Percentiles rank a stretch among this genome's conserved stretches.
Evolutionary conservation across 768 basidiomycete genomes (phyloP).

Genomic region (Kwoniella europaea): DNA sequence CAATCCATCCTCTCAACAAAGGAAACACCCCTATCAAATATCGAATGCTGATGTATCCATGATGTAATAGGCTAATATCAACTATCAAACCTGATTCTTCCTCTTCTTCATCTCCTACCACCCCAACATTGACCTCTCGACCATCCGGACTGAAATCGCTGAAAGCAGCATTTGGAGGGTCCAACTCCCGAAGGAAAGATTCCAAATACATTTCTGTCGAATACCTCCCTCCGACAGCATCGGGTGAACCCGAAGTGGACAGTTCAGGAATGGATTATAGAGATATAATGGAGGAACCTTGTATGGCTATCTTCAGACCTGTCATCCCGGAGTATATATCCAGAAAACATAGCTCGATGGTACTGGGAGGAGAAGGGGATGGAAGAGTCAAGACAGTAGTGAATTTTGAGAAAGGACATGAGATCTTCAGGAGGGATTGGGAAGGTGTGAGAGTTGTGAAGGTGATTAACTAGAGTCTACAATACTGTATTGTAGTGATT

Average conservation of each 20-base stretch:
- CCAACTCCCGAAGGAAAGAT: slow-evolving; percentile 38
- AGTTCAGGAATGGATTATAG: slow-evolving; percentile 49
- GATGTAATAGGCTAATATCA: slow-evolving; percentile 62
- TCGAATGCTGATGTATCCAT: too few relatives aligned
- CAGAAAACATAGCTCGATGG: not conserved
- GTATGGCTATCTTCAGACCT: slow-evolving; percentile 47
- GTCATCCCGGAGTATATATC: slow-evolving; percentile 7
- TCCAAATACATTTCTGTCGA: slow-evolving; percentile 47
- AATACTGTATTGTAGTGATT: not conserved
- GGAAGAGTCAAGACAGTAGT: slow-evolving; percentile 30
- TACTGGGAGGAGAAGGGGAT: not conserved
- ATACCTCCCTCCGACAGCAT: slow-evolving; percentile 45
- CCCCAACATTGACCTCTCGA: slow-evolving; percentile 28
- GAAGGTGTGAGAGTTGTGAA: slow-evolving; percentile 35
- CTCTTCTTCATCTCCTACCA: slow-evolving; percentile 5
- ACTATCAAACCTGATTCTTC: slow-evolving; percentile 30
- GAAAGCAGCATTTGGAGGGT: slow-evolving; percentile 43
- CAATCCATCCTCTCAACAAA: not conserved
- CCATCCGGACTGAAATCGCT: slow-evolving; percentile 45
- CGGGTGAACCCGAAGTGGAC: slow-evolving; percentile 55
- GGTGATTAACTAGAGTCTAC: slow-evolving; percentile 36
- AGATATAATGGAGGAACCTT: slow-evolving; percentile 53
- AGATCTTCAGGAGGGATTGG: slow-evolving; percentile 41
- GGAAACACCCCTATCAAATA: too few relatives aligned
- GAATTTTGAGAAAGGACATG: slow-evolving; percentile 51